These are phyloP conservation scores for Colletotrichum sp. DNA, from an alignment of 2,329 filamentous ascomycete genomes.

Conservation along the genomic window DNA sequence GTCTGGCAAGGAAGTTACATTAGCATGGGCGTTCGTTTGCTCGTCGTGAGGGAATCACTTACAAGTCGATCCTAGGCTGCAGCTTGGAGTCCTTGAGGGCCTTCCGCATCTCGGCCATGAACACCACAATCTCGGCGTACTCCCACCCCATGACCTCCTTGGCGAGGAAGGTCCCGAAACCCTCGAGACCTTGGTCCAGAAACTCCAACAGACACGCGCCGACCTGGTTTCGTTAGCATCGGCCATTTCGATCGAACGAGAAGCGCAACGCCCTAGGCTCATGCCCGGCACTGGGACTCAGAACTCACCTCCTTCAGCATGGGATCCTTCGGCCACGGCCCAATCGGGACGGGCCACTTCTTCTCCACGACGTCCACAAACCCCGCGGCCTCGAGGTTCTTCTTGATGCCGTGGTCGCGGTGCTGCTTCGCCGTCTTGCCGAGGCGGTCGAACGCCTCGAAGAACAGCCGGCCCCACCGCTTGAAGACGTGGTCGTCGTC, in stretches of 20 bases:
- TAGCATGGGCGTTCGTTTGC: too few relatives aligned
- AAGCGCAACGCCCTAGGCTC: too few relatives aligned
- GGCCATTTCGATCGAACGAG: too few relatives aligned
- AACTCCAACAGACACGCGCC: constrained; percentile 23
- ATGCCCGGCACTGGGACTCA: too few relatives aligned
- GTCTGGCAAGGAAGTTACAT: background rate
- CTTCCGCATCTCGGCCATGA: constrained; percentile 26
- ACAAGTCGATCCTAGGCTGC: background rate
- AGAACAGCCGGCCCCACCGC: constrained; percentile 22
- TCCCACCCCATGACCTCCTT: constrained; percentile 33
- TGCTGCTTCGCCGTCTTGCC: constrained; percentile 33
- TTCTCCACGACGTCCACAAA: constrained; percentile 23
- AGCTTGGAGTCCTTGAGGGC: background rate
- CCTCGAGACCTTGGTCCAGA: constrained; percentile 28
- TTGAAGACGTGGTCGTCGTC: background rate
- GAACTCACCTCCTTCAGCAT: constrained; percentile 8
- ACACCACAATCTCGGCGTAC: constrained; percentile 27
- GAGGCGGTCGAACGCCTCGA: constrained; percentile 30
- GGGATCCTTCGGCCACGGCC: constrained; percentile 16
- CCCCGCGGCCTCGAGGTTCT: constrained; percentile 26
- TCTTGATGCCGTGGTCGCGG: constrained; percentile 22
- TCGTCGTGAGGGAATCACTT: background rate
- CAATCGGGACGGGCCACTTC: constrained; percentile 19
- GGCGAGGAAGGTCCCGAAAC: constrained; percentile 29
- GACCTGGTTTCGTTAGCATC: background rate